Evolutionary conservation across 164 flowering plant species (phyloP), one percentile per base, ranked within the genome.

Genomic region (Tetrastigma voinierianum): DNA sequence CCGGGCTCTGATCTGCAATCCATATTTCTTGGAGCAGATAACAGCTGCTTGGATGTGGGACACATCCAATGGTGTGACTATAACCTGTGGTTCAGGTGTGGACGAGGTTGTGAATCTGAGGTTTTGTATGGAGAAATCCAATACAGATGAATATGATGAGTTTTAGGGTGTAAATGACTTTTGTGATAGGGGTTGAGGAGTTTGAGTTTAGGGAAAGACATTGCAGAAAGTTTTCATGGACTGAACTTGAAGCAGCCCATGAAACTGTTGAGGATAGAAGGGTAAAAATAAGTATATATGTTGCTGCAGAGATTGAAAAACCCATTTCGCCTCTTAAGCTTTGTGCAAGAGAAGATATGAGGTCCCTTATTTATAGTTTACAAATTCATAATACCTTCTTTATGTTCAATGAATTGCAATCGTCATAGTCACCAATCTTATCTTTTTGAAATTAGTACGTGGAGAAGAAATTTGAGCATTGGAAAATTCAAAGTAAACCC

Each of bases 1-100:
- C 32, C 67, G 57, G 32, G 18, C 32, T 55, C 72, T 69, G 40
- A 69, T 46, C n/a, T 62, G 66, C 44, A 62, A 14, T 8, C 61
- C 67, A 14, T 11, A 10, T 18, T 16, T 24, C 17, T 51, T 59
- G 46, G 61, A 9, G 49, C 72, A 69, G 7, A 20, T 18, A 55
- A 69, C 15, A 5, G 60, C 20, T 44, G 72, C 44, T 72, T 52
- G 63, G 23, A 64, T 24, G 19, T 64, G 46, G 16, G 67, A 64
- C 7, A 16, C 47, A 14, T 64, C 20, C 9, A 9, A 4, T 7
- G 67, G 45, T 10, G 67, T 32, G 10, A 64, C 18, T 11, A 64
- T 64, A 14, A 24, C 20, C 4, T 32, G 45, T 17, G 67, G 67
- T 40, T 64, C 51, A 10, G 57, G 67, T 10, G 67, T 64, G 3